Conservation (phyloP, 2,329 filamentous ascomycete genomes). For the Cytospora schulzeri region DNA sequence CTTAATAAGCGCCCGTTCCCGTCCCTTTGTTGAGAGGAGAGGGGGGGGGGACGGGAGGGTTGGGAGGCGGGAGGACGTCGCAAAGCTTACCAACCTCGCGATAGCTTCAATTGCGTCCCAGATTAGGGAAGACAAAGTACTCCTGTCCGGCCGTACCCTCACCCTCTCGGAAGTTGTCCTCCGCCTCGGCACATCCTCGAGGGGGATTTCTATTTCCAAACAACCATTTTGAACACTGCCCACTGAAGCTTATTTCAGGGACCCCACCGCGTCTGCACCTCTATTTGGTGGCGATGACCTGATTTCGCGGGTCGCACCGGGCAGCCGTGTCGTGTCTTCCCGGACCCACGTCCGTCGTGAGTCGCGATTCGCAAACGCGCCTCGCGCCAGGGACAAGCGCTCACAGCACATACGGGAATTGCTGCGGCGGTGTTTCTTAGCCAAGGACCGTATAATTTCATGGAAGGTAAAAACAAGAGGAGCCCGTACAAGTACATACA, state of each 20-base stretch:
- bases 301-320: not conserved
- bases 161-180: not conserved
- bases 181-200: not conserved
- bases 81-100: not conserved
- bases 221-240: not conserved
- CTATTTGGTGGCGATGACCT: not conserved
- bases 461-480: too few species aligned
- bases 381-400: not conserved
- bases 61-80: not conserved
- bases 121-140: too few species aligned
- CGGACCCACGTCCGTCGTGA: too few species aligned
- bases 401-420: not conserved
- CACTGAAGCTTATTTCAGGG: not conserved
- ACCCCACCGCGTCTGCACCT: not conserved
- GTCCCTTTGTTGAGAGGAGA: not conserved
- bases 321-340: not conserved
- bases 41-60: not conserved
- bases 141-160: too few species aligned
- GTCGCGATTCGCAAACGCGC: too few species aligned
- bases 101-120: not conserved
- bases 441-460: too few species aligned
- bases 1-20: not conserved
- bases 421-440: not conserved
- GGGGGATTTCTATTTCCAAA: too few species aligned
- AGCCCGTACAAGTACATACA: too few species aligned